phyloP scores from a whole-genome alignment of 2,329 filamentous ascomycete genomes.

The Tolypocladium inflatum region DNA sequence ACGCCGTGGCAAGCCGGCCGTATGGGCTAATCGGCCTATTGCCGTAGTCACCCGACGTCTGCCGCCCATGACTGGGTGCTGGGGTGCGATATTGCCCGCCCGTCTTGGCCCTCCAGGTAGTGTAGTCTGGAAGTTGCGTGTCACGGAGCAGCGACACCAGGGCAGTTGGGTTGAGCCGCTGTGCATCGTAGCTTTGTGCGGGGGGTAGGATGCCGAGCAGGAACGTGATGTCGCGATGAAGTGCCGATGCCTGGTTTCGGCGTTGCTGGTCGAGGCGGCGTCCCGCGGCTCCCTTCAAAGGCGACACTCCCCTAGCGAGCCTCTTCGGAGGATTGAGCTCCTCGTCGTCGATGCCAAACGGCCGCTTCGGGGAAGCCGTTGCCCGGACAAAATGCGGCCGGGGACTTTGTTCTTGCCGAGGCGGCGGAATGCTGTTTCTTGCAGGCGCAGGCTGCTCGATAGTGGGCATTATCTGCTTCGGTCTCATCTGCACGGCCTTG shows the following conservation, averaged over 20 bases:
- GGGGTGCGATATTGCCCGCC: slow-evolving; percentile 24
- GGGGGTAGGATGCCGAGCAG: slow-evolving; percentile 65
- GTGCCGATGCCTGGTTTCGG: slow-evolving; percentile 52
- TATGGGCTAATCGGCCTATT: slow-evolving; percentile 40
- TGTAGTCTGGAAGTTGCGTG: slow-evolving; percentile 54
- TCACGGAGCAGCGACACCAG: slow-evolving; percentile 66
- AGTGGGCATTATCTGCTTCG: slow-evolving; percentile 45
- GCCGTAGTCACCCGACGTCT: slow-evolving; percentile 33
- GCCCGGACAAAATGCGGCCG: slow-evolving; percentile 36
- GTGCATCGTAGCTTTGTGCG: slow-evolving; percentile 60
- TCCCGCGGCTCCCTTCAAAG: slow-evolving; percentile 82
- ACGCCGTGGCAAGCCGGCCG: slow-evolving; percentile 27
- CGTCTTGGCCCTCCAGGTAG: slow-evolving; percentile 39
- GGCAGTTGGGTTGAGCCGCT: slow-evolving; percentile 58
- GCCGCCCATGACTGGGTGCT: slow-evolving; percentile 27
- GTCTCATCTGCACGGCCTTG: slow-evolving; percentile 64
- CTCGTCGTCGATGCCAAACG: slow-evolving; percentile 60
- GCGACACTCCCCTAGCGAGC: slow-evolving; percentile 79
- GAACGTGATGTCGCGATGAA: slow-evolving; percentile 62
- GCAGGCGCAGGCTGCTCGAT: slow-evolving; percentile 41
- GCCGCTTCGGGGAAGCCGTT: slow-evolving; percentile 50
- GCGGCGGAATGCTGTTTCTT: slow-evolving; percentile 33
- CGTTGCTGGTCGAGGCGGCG: slow-evolving; percentile 74
- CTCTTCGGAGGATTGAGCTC: slow-evolving; percentile 72
- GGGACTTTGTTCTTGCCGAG: slow-evolving; percentile 31